Percentiles rank a stretch among this genome's conserved stretches.
Conservation (phyloP, 2,329 filamentous ascomycete genomes). For the Lasiodiplodia sp. region DNA sequence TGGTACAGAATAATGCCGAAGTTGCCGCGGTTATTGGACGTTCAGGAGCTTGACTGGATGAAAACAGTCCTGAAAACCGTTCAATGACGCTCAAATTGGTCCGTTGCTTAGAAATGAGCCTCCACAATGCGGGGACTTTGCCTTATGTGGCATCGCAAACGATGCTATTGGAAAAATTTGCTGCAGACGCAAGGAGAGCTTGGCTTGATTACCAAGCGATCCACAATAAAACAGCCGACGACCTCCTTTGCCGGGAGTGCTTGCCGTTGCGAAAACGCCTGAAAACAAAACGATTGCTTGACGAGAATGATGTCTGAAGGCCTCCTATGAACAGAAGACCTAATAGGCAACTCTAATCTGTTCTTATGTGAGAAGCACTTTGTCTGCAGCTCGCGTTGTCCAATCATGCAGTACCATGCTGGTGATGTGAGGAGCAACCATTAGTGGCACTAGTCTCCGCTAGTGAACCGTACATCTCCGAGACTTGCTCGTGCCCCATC, state of each 20-base stretch:
- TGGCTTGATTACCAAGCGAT: background rate
- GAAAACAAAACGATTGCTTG: background rate
- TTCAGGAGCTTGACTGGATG: too few relatives aligned
- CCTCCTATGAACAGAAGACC: background rate
- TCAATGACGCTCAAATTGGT: background rate
- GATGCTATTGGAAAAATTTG: background rate
- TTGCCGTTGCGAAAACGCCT: background rate
- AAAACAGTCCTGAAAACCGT: background rate
- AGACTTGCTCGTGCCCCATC: too few relatives aligned
- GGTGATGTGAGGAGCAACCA: too few relatives aligned
- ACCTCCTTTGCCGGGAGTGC: background rate
- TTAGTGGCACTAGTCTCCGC: too few relatives aligned
- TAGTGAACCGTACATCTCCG: too few relatives aligned
- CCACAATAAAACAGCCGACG: background rate
- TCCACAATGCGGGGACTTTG: background rate
- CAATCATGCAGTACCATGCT: too few relatives aligned
- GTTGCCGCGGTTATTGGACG: background rate
- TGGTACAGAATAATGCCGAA: background rate
- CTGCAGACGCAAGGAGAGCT: background rate
- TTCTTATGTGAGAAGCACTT: too few relatives aligned
- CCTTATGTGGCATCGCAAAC: background rate
- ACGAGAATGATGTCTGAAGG: background rate
- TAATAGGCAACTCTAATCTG: too few relatives aligned
- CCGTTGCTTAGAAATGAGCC: background rate
- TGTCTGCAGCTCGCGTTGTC: too few relatives aligned